Base-by-base conservation (phyloP, 208 protist species). In the Wallacemonas sp. region DNA sequence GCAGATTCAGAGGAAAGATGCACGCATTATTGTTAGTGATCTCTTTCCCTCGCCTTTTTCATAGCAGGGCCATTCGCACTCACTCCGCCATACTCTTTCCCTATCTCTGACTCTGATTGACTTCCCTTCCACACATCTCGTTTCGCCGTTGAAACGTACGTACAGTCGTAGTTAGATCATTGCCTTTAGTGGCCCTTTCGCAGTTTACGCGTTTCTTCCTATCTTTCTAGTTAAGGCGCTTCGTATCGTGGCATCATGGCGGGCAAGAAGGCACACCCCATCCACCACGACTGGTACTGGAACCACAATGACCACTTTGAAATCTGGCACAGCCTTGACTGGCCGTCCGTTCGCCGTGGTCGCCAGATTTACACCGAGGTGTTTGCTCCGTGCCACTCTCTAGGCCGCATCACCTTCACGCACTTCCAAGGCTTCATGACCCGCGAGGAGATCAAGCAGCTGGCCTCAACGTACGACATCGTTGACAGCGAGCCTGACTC, bases 291-390 rank as follows among this genome's bases (percentile, higher is more conserved):
- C 64, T 94, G 89, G 89, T 94, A 94, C 65, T 94, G 89, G 89
- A 92, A 94, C 65, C 81, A 94, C 64, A 90, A 92, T 74, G 89
- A 94, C 54, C 83, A 74, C 66, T 89, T 89, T 46, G 89, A 92
- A 54, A 89, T 96, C 62, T 93, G 82, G 83, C 86, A 92, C 78
- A 92, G 90, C 73, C 76, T 93, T 15, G 90, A 96, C 76, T 93
- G 90, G 90, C 86, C 86, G 46, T 89, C 87, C 36, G 92, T 99
- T 24, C 93, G 97, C 63, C 95, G 97, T 67, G 97, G 98, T 27
- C 92, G 96, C 58, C 88, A 99, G 79, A 98, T 99, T 46, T 99
- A 99, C 86, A 98, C 92, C 34, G 90, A 99, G 75, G 97, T 99
- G 3, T 99, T 98, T 73, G 83, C 91, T 17, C 91, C 98, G n/a